Base-by-base conservation (phyloP, 2,329 filamentous ascomycete genomes). In the Seiridium unicorne region DNA sequence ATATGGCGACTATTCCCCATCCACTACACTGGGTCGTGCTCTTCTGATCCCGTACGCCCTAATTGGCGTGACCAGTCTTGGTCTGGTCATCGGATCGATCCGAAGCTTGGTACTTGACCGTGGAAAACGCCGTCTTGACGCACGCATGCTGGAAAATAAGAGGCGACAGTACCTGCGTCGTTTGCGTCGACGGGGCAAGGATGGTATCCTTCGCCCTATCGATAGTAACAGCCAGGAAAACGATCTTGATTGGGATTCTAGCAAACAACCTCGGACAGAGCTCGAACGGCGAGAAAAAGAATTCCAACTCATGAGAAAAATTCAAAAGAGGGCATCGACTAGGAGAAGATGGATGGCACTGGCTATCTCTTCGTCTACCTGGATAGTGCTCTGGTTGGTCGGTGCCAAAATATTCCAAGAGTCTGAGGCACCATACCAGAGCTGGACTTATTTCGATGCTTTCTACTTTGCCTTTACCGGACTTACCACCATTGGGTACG, bases 391-490 rank as follows among this genome's bases (percentile, higher is more conserved):
- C 8, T 97, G 93, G 93, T 86, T 92, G 40, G 76, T 90, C 0
- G 93, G 93, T 3, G 92, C 92, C 2, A 79, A 87, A 11, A 83
- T 95, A 8, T 97, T 97, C 64, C 75, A 81, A 66, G 70, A 69
- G 9, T 79, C 74, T 57, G 86, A 89, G 69, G 59, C 69, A 13
- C 69, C 72, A 0, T 86, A 85, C 55, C 85, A 89, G 64, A 64
- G 71, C 3, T 89, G 92, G 86, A 81, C 76, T 1, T 97, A 96
- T 70, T 97, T 94, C 66, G 80, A 93, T 60, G 84, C 88, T 0
- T 81, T 97, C 48, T 97, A 97, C 74, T 96, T 97, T 70, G 88
- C 88, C 65, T 97, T 95, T 72, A 87, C 92, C 40, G 89, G 88
- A 3, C 83, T 97, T 32, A 81, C 93, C 2, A 97, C 93, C 0